Conservation (phyloP, 305 asterid genomes). For the Petunia hybrid region DNA sequence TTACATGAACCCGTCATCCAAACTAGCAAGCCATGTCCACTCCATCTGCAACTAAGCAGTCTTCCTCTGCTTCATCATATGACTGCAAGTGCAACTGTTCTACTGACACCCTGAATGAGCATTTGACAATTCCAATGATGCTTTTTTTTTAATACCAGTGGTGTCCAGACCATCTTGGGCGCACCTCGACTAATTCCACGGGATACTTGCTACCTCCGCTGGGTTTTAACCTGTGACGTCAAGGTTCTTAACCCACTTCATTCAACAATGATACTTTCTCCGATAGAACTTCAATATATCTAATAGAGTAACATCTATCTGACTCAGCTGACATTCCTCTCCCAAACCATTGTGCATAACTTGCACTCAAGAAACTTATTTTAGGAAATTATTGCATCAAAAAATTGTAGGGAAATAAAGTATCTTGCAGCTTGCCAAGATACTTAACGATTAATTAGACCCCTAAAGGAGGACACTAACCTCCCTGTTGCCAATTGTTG, state of each 20-base stretch:
- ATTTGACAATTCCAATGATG: neutral
- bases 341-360: neutral
- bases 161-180: too few species aligned
- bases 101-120: neutral
- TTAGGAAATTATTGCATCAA: neutral
- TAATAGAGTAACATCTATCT: neutral
- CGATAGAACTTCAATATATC: constrained; percentile 1
- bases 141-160: too few species aligned
- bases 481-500: neutral
- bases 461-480: neutral
- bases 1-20: neutral
- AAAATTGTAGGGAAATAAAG: neutral
- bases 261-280: constrained; percentile 4
- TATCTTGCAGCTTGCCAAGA: constrained; percentile 24
- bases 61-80: neutral
- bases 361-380: constrained; percentile 11
- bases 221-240: too few species aligned
- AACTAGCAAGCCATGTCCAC: constrained; percentile 22
- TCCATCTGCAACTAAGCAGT: neutral
- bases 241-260: too few species aligned
- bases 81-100: constrained; percentile 5
- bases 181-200: too few species aligned
- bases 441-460: neutral
- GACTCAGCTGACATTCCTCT: neutral
- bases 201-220: too few species aligned